Evolutionary conservation across 192 early-diverging fungal genomes (phyloP), one percentile per base, ranked within the genome.

Genomic region (Gonapodya prolifera): DNA sequence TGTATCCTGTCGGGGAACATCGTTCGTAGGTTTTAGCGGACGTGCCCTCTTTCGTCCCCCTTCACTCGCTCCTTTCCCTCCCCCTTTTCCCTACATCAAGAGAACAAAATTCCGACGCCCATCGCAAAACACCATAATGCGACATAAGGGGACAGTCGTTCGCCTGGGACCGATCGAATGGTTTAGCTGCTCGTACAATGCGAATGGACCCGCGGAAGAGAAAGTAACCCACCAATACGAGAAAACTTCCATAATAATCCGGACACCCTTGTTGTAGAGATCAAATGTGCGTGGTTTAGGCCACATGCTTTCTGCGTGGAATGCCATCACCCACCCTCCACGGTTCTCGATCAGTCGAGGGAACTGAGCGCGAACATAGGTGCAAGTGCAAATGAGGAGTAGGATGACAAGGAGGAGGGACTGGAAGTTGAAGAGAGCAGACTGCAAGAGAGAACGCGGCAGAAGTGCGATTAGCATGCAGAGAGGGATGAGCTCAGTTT

Each of bases 171-270:
- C n/a, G 70, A 33, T 8, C 28, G 35, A 34, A 18, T 33, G 18
- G 16, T 2, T 45, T 29, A 0, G 77, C 0, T 61, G 2, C 28
- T 78, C 30, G 34, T 30, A 69, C 2, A 73, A 23, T 70, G 45
- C 33, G 45, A 34, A 33, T 36, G 23, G 1, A 34, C 18, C 1
- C n/a, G 34, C n/a, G 2, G 33, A 32, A 2, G n/a, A 35, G 1
- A 1, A 61, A 16, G 8, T 23, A 61, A 61, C 75, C 45, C 88
- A 91, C 91, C 93, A 82, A 99, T 94, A 79, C 96, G 87, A 32
- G 96, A 95, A 23, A 89, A 87, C 82, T 99, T 99, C 96, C 96
- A 99, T 79, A 99, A 92, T 70, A 98, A 81, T 23, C 97, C 96
- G 33, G 93, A 80, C 31, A 97, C 77, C 28, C 91, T 90, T 82